phyloP scores from a whole-genome alignment of 257 asterid species.

The Nicotiana benthamiana region DNA sequence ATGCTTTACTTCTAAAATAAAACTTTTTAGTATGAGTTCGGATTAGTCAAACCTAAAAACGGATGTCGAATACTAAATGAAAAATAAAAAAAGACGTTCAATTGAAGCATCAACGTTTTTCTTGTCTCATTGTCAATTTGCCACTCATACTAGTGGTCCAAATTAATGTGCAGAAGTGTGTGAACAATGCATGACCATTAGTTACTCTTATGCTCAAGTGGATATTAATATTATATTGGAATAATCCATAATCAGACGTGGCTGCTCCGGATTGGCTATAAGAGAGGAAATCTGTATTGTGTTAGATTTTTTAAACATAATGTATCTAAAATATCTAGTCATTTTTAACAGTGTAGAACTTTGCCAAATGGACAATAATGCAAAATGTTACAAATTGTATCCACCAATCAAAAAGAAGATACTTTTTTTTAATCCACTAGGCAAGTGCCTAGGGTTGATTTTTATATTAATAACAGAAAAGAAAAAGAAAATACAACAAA shows the following conservation, averaged over 20 bases:
- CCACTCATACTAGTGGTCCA: neutral
- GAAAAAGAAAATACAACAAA: too few relatives aligned
- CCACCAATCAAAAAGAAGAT: neutral
- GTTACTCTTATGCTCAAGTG: neutral
- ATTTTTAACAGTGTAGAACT: too few relatives aligned
- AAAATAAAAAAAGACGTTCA: too few relatives aligned
- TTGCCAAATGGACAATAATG: neutral
- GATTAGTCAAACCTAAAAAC: too few relatives aligned
- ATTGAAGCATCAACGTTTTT: neutral
- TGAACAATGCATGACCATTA: neutral
- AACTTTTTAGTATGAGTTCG: fast-evolving
- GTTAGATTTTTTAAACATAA: neutral
- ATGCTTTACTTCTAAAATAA: too few relatives aligned
- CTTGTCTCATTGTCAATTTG: neutral
- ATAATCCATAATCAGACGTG: neutral
- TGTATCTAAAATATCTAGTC: neutral
- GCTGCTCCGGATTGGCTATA: neutral
- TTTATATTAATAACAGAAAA: too few relatives aligned
- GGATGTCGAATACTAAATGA: too few relatives aligned
- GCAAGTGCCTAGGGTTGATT: too few relatives aligned
- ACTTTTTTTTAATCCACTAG: too few relatives aligned
- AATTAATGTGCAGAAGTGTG: neutral
- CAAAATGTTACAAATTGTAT: neutral
- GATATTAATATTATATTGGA: neutral
- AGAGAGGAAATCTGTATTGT: neutral